A percentile compares a stretch with the other conserved stretches of the same genome.
phyloP scores from a whole-genome alignment of 257 asterid genomes.

The Haberlea rhodopensis region DNA sequence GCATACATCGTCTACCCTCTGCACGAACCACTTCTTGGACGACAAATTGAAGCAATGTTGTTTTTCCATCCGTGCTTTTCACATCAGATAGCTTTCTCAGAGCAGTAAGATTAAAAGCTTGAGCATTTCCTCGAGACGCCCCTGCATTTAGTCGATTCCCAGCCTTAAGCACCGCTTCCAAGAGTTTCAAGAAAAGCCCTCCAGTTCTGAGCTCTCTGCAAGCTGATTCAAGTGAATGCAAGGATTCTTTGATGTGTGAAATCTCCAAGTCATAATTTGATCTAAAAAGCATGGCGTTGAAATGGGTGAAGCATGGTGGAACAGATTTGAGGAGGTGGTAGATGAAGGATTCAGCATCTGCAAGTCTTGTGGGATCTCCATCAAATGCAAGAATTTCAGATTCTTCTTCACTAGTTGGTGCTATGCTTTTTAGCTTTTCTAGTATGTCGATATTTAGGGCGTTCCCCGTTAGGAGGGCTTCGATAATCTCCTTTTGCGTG shows the following conservation, averaged over 20 bases:
- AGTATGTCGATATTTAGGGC: slow-evolving; percentile 62
- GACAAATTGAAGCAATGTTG: slow-evolving; percentile 78
- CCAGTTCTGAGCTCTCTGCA: slow-evolving; percentile 73
- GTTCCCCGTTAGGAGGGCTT: slow-evolving; percentile 55
- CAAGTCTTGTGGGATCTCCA: slow-evolving; percentile 76
- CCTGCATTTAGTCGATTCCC: slow-evolving; percentile 88
- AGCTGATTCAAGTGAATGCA: slow-evolving; percentile 54
- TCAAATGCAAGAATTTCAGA: slow-evolving; percentile 53
- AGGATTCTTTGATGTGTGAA: slow-evolving; percentile 43
- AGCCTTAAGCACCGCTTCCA: slow-evolving; percentile 83
- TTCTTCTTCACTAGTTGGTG: slow-evolving; percentile 68
- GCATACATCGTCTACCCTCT: slow-evolving; percentile 79
- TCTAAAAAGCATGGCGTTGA: slow-evolving; percentile 68
- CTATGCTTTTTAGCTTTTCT: slow-evolving; percentile 60
- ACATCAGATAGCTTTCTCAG: slow-evolving; percentile 79
- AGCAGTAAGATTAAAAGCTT: slow-evolving; percentile 74
- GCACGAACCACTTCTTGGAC: slow-evolving; percentile 88
- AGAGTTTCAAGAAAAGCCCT: slow-evolving; percentile 78
- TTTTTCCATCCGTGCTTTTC: slow-evolving; percentile 79
- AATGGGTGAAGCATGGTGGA: slow-evolving; percentile 73
- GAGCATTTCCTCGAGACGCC: slow-evolving; percentile 81
- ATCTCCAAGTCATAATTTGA: slow-evolving; percentile 52
- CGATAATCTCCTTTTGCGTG: slow-evolving; percentile 57
- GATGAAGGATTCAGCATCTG: slow-evolving; percentile 87
- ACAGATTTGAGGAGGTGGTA: slow-evolving; percentile 77